These are phyloP conservation scores for Scytalidium sp. DNA, from an alignment of 2,329 filamentous ascomycete genomes.

Conservation along the genomic window DNA sequence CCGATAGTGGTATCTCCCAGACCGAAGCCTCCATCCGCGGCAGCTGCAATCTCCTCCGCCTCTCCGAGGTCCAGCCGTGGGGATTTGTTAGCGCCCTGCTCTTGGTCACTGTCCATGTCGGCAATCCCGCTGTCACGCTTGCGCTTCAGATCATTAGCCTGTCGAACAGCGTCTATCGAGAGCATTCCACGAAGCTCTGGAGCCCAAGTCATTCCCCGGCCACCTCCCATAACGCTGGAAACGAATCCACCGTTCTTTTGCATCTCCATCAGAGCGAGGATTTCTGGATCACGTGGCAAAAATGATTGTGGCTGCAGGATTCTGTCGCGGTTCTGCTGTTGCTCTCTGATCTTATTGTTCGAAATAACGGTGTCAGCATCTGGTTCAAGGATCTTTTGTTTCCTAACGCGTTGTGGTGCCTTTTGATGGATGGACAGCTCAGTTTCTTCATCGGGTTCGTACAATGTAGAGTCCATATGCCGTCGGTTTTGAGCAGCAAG, in stretches of 20 bases:
- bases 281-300: conserved; percentile 80
- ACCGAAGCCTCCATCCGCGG: conserved; percentile 48
- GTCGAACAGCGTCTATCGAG: conserved; percentile 78
- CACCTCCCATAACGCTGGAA: conserved; percentile 79
- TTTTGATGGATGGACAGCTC: conserved; percentile 59
- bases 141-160: conserved; percentile 79
- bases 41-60: conserved; percentile 52
- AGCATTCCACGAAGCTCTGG: conserved; percentile 90
- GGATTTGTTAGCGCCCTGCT: conserved; percentile 55
- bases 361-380: conserved; percentile 76
- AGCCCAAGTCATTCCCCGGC: conserved; percentile 76
- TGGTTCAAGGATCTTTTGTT: conserved; percentile 77
- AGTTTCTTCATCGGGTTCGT: conserved; percentile 55
- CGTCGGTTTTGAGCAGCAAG: conserved; percentile 48
- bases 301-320: conserved; percentile 83
- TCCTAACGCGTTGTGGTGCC: conserved; percentile 71
- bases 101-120: conserved; percentile 70
- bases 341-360: conserved; percentile 75
- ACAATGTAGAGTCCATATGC: conserved; percentile 52
- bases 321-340: conserved; percentile 80
- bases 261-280: conserved; percentile 86
- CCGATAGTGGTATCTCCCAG: conserved; percentile 35
- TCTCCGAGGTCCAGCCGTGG: conserved; percentile 64
- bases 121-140: conserved; percentile 89
- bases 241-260: conserved; percentile 91